A percentile compares a stretch with the other conserved stretches of the same genome.
Conservation (phyloP, 371 early-diverging fungal genomes). For the Mortierella sp. region DNA sequence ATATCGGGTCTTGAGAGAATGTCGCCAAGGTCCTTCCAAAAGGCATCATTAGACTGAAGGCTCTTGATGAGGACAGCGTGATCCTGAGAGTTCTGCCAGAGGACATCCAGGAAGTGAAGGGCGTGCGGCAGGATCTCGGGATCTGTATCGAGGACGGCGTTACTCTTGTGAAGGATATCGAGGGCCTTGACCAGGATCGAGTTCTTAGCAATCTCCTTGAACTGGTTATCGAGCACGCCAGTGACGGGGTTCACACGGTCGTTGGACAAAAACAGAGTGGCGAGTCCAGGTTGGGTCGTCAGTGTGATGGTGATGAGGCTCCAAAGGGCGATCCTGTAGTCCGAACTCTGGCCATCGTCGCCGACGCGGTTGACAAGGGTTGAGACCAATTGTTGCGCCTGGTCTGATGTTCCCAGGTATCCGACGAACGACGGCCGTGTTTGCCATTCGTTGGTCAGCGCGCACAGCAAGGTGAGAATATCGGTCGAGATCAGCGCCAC, state of each 20-base stretch:
- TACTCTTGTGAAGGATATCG: constrained; percentile 28
- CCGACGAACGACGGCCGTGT: constrained; percentile 51
- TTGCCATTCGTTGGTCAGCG: constrained; percentile 43
- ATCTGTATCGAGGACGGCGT: constrained; percentile 17
- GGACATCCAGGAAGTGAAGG: constrained; percentile 43
- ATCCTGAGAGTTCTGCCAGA: constrained; percentile 55
- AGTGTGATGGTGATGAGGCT: constrained; percentile 52
- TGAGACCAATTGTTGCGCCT: constrained; percentile 39
- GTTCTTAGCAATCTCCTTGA: constrained; percentile 40
- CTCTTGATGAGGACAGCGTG: constrained; percentile 44
- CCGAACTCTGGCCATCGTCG: constrained; percentile 34
- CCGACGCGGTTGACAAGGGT: constrained; percentile 36
- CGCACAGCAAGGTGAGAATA: constrained; percentile 44
- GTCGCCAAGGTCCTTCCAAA: constrained; percentile 44
- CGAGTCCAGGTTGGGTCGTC: constrained; percentile 54
- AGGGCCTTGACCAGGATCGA: constrained; percentile 42
- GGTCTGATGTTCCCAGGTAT: constrained; percentile 48
- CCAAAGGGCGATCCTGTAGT: constrained; percentile 56
- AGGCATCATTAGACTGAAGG: constrained; percentile 32
- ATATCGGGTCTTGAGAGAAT: constrained; percentile 28
- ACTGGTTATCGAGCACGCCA: constrained; percentile 25
- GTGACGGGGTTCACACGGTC: constrained; percentile 41
- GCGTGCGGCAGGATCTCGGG: constrained; percentile 43
- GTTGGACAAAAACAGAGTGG: constrained; percentile 47
- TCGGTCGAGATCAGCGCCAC: constrained; percentile 42